Evolutionary conservation across 2,329 filamentous ascomycete genomes (phyloP).

Genomic region (Metarhizium robertsii): DNA sequence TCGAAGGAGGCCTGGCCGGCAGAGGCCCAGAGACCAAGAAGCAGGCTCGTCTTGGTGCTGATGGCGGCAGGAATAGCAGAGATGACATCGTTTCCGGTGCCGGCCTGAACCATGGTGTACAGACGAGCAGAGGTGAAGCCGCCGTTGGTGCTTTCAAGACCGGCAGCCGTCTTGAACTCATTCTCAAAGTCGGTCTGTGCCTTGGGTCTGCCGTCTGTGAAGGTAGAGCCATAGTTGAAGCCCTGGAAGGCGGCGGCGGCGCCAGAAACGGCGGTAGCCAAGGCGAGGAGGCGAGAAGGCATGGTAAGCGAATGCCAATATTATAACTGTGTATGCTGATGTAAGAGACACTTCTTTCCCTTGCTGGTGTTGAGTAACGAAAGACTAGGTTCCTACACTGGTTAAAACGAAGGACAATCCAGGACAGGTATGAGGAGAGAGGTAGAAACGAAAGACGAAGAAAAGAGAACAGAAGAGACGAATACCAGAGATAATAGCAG

Average conservation of each 20-base stretch:
- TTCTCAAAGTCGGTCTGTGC: slow-evolving; percentile 56
- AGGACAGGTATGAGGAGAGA: neutral
- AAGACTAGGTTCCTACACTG: neutral
- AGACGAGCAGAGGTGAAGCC: slow-evolving; percentile 59
- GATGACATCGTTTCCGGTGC: slow-evolving; percentile 55
- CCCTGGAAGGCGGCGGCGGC: slow-evolving; percentile 41
- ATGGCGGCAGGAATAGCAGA: slow-evolving; percentile 76
- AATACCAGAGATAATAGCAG: too few relatives aligned
- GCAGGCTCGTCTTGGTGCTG: slow-evolving; percentile 64
- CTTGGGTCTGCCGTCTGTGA: slow-evolving; percentile 51
- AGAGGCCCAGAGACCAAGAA: slow-evolving; percentile 80
- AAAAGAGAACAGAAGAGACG: neutral
- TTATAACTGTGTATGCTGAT: neutral
- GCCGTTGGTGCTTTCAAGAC: slow-evolving; percentile 52
- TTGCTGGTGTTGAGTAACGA: neutral
- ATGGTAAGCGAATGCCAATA: neutral
- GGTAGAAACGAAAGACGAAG: neutral
- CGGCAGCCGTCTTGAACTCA: slow-evolving; percentile 58
- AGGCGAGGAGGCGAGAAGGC: slow-evolving; percentile 19
- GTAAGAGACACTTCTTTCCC: neutral
- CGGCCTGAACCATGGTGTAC: slow-evolving; percentile 68
- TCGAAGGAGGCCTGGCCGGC: slow-evolving; percentile 52
- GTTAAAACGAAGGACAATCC: neutral
- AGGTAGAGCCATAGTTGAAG: slow-evolving; percentile 65
- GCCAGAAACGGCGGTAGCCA: slow-evolving; percentile 25